These are phyloP conservation scores for Eutrema salsugineum DNA, from an alignment of 441 rosid genomes.

Conservation along the genomic window DNA sequence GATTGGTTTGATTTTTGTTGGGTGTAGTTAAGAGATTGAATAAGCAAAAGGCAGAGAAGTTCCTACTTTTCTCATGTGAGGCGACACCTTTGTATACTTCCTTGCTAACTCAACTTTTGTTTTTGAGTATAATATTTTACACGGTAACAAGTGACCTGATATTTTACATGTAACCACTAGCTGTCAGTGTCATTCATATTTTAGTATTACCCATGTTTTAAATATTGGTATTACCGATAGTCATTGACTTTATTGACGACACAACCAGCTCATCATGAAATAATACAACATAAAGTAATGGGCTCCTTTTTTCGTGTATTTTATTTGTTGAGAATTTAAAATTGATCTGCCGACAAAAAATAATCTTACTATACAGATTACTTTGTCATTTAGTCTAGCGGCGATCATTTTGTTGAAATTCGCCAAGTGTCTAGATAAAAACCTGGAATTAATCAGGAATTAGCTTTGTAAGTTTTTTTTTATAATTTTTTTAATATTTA, in stretches of 20 bases:
- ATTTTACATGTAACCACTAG: too few species aligned
- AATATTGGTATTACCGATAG: neutral
- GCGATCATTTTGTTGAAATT: too few species aligned
- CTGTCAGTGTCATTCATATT: neutral
- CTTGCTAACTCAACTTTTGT: neutral
- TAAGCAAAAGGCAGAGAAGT: neutral
- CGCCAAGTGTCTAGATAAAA: too few species aligned
- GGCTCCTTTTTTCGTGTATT: too few species aligned
- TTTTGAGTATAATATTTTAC: neutral
- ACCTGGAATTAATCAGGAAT: too few species aligned
- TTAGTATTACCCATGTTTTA: neutral
- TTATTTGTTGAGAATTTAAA: too few species aligned
- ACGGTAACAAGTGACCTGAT: neutral
- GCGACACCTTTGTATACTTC: neutral
- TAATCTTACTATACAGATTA: too few species aligned
- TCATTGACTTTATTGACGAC: neutral
- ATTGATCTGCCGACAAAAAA: too few species aligned
- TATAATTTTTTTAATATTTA: too few species aligned
- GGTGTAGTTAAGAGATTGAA: neutral
- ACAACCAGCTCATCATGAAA: neutral
- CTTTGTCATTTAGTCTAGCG: too few species aligned
- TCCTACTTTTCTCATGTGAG: neutral
- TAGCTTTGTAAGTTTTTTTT: too few species aligned
- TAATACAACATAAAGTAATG: too few species aligned
- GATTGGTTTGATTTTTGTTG: neutral